These are phyloP conservation scores for Suillus lakei DNA, from an alignment of 768 basidiomycete species.

Conservation along the genomic window DNA sequence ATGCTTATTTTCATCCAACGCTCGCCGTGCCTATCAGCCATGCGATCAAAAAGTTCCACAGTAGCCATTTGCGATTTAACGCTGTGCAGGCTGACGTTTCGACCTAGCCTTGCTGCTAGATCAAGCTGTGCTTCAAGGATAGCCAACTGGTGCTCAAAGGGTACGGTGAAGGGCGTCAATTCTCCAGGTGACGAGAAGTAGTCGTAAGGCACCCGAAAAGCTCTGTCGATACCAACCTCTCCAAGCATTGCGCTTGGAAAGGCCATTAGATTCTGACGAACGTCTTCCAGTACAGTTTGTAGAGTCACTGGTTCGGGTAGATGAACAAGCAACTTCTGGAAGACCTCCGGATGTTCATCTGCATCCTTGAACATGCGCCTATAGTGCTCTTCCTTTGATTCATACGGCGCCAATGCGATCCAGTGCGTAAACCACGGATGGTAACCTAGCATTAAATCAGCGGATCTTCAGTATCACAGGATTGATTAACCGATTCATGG, in stretches of 20 bases:
- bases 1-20: constrained; percentile 73
- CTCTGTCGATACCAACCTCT: constrained; percentile 90
- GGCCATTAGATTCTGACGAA: constrained; percentile 61
- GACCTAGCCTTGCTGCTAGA: constrained; percentile 76
- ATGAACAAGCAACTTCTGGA: constrained; percentile 59
- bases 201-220: constrained; percentile 72
- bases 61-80: constrained; percentile 79
- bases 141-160: constrained; percentile 78
- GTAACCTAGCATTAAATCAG: constrained; percentile 58
- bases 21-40: constrained; percentile 60
- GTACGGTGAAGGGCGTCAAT: constrained; percentile 79
- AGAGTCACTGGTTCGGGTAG: constrained; percentile 80
- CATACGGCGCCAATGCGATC: constrained; percentile 54
- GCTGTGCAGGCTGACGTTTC: constrained; percentile 88
- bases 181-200: constrained; percentile 52
- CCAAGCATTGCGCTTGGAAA: constrained; percentile 85
- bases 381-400: constrained; percentile 79
- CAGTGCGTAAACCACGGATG: constrained; percentile 94
- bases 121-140: constrained; percentile 86
- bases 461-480: constrained; percentile 16
- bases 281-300: constrained; percentile 55
- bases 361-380: constrained; percentile 61
- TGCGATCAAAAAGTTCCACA: constrained; percentile 61
- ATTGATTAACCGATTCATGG: constrained; percentile 17
- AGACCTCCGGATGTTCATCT: constrained; percentile 41